These are phyloP conservation scores for Coniochaeta ligniaria DNA, from an alignment of 2,329 filamentous ascomycete genomes.

Conservation along the genomic window DNA sequence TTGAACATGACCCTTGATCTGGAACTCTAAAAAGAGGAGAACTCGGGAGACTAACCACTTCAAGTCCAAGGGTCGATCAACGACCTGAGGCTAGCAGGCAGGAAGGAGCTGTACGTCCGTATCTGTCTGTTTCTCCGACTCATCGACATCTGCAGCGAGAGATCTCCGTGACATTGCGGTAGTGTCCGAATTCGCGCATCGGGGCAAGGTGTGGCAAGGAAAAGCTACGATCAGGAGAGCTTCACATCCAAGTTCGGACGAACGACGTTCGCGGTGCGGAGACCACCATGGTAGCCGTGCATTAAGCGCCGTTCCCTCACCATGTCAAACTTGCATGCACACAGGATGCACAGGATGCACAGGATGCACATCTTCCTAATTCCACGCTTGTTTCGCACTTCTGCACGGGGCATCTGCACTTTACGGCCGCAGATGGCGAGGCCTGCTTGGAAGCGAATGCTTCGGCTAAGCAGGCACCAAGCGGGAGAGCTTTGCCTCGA, in stretches of 20 bases:
- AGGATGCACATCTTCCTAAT: background rate
- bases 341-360: too few species aligned
- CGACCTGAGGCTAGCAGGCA: background rate
- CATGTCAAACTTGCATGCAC: background rate
- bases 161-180: too few species aligned
- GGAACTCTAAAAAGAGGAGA: background rate
- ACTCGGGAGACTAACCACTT: background rate
- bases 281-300: background rate
- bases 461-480: conserved; percentile 21
- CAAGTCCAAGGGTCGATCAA: background rate
- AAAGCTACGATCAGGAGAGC: background rate
- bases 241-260: background rate
- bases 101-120: background rate
- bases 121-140: background rate
- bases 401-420: conserved; percentile 1
- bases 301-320: background rate
- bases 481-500: background rate
- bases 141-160: background rate
- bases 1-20: background rate
- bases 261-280: background rate
- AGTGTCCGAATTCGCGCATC: too few species aligned
- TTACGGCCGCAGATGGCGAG: conserved; percentile 4
- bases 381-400: background rate
- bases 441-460: conserved; percentile 13
- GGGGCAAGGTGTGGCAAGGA: background rate